These are phyloP conservation scores for Postia placenta DNA, from an alignment of 768 basidiomycete genomes.

Conservation along the genomic window DNA sequence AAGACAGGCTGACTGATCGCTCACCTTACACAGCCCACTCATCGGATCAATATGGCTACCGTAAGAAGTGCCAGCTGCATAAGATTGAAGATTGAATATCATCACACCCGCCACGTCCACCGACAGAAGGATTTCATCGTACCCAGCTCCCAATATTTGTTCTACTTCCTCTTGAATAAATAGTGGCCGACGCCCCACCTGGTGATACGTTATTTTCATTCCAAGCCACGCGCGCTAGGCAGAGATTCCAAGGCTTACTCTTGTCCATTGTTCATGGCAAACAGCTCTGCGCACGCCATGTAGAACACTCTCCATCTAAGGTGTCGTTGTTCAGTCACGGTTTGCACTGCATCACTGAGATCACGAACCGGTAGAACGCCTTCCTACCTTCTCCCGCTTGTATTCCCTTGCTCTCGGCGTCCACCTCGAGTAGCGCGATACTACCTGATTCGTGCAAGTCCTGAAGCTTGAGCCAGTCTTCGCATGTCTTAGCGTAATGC, in stretches of 20 bases:
- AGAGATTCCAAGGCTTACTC: constrained; percentile 37
- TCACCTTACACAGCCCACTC: too few species aligned
- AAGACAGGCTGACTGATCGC: too few species aligned
- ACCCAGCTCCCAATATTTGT: too few species aligned
- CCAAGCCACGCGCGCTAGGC: neutral
- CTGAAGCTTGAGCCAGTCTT: constrained; percentile 59
- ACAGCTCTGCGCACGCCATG: constrained; percentile 66
- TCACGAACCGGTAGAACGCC: constrained; percentile 44
- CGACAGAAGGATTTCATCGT: too few species aligned
- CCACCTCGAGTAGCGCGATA: constrained; percentile 40
- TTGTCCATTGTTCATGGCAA: constrained; percentile 53
- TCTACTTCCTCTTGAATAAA: neutral
- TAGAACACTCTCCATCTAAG: constrained; percentile 64
- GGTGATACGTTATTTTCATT: neutral
- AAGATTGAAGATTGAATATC: too few species aligned
- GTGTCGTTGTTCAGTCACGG: neutral
- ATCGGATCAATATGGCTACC: too few species aligned
- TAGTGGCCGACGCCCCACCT: constrained; percentile 6
- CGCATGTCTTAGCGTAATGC: constrained; percentile 58
- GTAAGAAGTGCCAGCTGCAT: too few species aligned
- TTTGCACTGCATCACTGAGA: neutral
- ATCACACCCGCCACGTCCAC: too few species aligned
- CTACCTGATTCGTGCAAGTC: constrained; percentile 46
- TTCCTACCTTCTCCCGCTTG: constrained; percentile 46
- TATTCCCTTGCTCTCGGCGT: constrained; percentile 41